phyloP scores from a whole-genome alignment of 805 yeast species.

The Barnettozyma populi region DNA sequence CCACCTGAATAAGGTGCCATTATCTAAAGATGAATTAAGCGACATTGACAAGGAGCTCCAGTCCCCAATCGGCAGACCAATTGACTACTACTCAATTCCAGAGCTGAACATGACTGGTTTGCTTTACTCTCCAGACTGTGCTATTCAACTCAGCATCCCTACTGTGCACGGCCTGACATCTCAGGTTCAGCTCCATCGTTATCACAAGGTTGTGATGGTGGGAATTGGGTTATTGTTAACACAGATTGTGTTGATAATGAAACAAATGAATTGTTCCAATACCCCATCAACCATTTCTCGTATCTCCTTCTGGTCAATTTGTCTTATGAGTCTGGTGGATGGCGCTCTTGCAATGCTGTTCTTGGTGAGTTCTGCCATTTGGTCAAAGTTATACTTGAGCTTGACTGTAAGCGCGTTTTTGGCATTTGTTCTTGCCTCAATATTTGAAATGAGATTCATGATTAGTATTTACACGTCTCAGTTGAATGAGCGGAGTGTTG shows the following conservation, averaged over 20 bases:
- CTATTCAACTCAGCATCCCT: slow-evolving; percentile 41
- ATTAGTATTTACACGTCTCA: slow-evolving; percentile 64
- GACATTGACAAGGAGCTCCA: slow-evolving; percentile 67
- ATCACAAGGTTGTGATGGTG: slow-evolving; percentile 14
- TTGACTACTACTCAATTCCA: slow-evolving; percentile 47
- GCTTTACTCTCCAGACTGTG: slow-evolving; percentile 88
- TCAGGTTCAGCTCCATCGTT: slow-evolving; percentile 36
- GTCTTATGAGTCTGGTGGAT: slow-evolving; percentile 61
- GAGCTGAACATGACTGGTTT: slow-evolving; percentile 49
- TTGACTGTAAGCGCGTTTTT: slow-evolving; percentile 65
- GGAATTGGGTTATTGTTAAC: slow-evolving; percentile 21
- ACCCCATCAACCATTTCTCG: slow-evolving; percentile 79
- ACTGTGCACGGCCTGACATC: slow-evolving; percentile 48
- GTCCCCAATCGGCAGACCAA: slow-evolving; percentile 77
- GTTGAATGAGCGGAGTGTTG: slow-evolving; percentile 62
- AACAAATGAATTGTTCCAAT: slow-evolving; percentile 63
- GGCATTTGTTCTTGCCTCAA: slow-evolving; percentile 61
- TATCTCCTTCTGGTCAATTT: slow-evolving; percentile 64
- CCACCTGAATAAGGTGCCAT: slow-evolving; percentile 60
- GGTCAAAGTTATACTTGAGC: slow-evolving; percentile 56
- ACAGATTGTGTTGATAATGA: slow-evolving; percentile 33
- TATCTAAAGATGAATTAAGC: slow-evolving; percentile 45
- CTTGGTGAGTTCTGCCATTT: slow-evolving; percentile 50
- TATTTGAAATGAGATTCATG: slow-evolving; percentile 73
- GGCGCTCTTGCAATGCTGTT: slow-evolving; percentile 62